Evolutionary conservation across 805 yeast species (phyloP).

Genomic region (Metschnikowia bowlesiae): DNA sequence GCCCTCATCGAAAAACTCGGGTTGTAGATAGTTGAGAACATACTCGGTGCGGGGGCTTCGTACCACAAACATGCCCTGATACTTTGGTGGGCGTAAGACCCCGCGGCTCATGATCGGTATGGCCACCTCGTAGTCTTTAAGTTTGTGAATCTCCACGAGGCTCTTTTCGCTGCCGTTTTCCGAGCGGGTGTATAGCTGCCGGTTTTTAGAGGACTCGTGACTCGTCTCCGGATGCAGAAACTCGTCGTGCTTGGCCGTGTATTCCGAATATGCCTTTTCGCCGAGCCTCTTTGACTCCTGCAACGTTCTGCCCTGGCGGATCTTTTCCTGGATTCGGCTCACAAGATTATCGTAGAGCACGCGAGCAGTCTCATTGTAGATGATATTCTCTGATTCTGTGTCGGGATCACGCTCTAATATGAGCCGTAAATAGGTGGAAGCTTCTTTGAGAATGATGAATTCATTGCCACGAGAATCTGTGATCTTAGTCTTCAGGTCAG

Average conservation of each 20-base stretch:
- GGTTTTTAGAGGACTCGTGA: conserved; percentile 9
- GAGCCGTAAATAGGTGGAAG: conserved; percentile 23
- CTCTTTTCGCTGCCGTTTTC: background rate
- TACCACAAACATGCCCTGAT: conserved; percentile 30
- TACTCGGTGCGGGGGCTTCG: conserved; percentile 31
- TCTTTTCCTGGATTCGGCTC: conserved; percentile 3
- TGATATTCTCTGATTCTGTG: conserved; percentile 15
- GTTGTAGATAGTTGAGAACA: conserved; percentile 22
- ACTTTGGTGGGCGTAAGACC: no score
- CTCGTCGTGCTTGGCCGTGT: background rate
- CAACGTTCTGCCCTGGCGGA: conserved; percentile 24
- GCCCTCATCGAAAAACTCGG: conserved; percentile 14
- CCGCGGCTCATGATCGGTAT: no score
- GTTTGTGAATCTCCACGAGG: conserved; percentile 3
- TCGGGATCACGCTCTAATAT: conserved; percentile 18
- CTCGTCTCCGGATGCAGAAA: background rate
- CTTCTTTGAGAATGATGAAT: conserved; percentile 35
- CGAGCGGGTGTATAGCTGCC: conserved; percentile 13
- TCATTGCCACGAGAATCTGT: conserved; percentile 36
- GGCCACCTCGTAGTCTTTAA: conserved; percentile 24
- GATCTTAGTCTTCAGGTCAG: conserved; percentile 31
- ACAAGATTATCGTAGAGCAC: conserved; percentile 20
- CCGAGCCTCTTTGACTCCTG: background rate
- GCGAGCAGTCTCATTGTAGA: conserved; percentile 10
- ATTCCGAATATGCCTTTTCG: background rate